Base-by-base conservation (phyloP, 148 eudicot species). In the Cornus florida region DNA sequence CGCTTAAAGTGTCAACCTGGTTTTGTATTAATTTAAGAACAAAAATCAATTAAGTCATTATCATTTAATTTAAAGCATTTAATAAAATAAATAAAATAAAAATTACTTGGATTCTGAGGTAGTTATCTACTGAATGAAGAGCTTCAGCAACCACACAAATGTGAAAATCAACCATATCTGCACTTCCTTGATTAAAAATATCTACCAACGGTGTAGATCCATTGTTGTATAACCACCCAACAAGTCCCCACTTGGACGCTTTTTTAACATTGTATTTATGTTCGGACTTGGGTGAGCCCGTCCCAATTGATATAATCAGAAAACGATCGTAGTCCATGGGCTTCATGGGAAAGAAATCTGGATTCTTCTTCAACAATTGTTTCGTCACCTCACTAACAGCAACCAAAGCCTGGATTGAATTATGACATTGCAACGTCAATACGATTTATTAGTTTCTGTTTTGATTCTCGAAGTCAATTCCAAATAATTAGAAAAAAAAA, bases 21-120 rank as follows among this genome's bases (percentile, higher is more conserved):
- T 41, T 41, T 41, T 5, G 46, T 0, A 41, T 41, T 2, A 2
- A 41, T 41, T 41, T 41, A 41, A 41, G 46, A 5, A 41, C 46
- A 41, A 41, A 41, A 41, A 41, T 2, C 5, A 41, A n/a, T n/a
- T 5, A 41, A 41, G 35, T 33, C 3, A 33, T 33, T n/a, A n/a
- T n/a, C n/a, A n/a, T n/a, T n/a, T n/a, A n/a, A n/a, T n/a, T n/a
- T n/a, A n/a, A n/a, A n/a, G n/a, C n/a, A n/a, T n/a, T n/a, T n/a
- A n/a, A n/a, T n/a, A n/a, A n/a, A n/a, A n/a, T n/a, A n/a, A n/a
- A n/a, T n/a, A n/a, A n/a, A n/a, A n/a, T n/a, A n/a, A 3, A 64
- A 17, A 75, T 83, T 83, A 91, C 95, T 75, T 90, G 85, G 53
- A 90, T 87, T 3, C 95, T 90, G 68, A 92, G 91, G 75, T 88